These are phyloP conservation scores for Malus orientalis DNA, from an alignment of 306 rosid species.

Conservation along the genomic window DNA sequence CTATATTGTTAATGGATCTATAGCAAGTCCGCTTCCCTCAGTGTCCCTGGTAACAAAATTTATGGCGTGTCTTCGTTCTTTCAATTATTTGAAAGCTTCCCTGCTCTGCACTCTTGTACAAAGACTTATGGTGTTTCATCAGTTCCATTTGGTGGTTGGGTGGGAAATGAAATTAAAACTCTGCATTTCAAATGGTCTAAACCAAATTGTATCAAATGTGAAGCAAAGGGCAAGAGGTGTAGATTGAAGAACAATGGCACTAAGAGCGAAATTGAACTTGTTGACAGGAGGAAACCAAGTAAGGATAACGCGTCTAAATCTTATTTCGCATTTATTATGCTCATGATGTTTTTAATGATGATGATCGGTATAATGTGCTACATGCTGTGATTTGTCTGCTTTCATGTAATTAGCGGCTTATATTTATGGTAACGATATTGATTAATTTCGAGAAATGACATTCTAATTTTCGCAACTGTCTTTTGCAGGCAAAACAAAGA, in stretches of 20 bases:
- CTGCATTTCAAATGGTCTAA: constrained; percentile 19
- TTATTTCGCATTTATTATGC: background rate
- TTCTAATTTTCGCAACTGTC: background rate
- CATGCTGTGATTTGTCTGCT: no score
- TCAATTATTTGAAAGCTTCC: fast-evolving
- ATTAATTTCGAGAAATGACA: background rate
- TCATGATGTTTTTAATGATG: background rate
- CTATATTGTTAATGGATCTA: no score
- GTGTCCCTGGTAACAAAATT: background rate
- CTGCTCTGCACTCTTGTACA: constrained; percentile 4
- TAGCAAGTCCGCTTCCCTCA: no score
- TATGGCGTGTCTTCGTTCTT: fast-evolving
- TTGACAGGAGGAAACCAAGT: background rate
- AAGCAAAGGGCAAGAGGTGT: constrained; percentile 25
- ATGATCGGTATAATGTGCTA: no score
- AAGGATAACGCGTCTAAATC: background rate
- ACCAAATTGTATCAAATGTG: constrained; percentile 28
- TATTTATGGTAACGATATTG: no score
- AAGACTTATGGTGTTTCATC: constrained; percentile 15
- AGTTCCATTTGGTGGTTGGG: background rate
- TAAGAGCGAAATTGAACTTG: background rate
- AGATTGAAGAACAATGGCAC: constrained; percentile 7
- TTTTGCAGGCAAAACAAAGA: constrained; percentile 11
- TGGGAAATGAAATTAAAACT: no score
- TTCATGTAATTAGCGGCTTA: no score